Base-by-base conservation (phyloP, 1,284 basidiomycete species). In the Cryptococcus maquisensis region DNA sequence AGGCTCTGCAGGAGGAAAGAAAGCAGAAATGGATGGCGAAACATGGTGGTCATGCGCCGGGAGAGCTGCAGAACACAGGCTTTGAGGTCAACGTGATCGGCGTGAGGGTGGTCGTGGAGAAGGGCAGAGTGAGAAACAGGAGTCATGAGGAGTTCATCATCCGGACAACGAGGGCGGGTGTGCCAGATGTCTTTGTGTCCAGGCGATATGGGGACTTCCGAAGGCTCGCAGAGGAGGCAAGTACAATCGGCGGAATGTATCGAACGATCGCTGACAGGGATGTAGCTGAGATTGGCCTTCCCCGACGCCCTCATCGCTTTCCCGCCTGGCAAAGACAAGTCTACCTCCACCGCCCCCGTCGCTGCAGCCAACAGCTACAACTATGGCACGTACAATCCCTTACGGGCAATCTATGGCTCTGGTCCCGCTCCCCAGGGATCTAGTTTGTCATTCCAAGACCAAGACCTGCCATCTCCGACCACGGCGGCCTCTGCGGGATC, bases 111-210 rank as follows among this genome's bases (percentile, higher is more conserved):
- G 84, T 93, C 4, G 76, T 83, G 3, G 87, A 90, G 72, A 91
- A 86, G 76, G 87, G 88, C 10, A 82, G 89, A 36, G 82, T 97
- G 57, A 80, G 93, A 55, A 90, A 84, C 68, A 83, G 86, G 63
- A 82, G 80, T 18, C 93, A 96, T 72, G 92, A 96, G 88, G 95
- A 98, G 80, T 98, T 98, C 72, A 85, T 98, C 65, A 86, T 98
- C 37, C 84, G 90, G 28, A 98, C 95, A 0, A 82, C 86, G 13
- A 81, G 90, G 35, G 81, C 84, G 3, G 81, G 83, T 12, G 81
- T 82, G 57, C 80, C 80, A 1, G 92, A 96, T 62, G 82, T 91
- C 4, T 93, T 84, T 70, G 95, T 98, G 3, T 90, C 91, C 1
- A 82, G 96, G 55, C 81, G 96, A 60, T 95, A 98, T 70, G 94